A percentile compares a stretch with the other conserved stretches of the same genome.
Conservation (phyloP, 768 basidiomycete genomes). For the Tephrocybe sp. region DNA sequence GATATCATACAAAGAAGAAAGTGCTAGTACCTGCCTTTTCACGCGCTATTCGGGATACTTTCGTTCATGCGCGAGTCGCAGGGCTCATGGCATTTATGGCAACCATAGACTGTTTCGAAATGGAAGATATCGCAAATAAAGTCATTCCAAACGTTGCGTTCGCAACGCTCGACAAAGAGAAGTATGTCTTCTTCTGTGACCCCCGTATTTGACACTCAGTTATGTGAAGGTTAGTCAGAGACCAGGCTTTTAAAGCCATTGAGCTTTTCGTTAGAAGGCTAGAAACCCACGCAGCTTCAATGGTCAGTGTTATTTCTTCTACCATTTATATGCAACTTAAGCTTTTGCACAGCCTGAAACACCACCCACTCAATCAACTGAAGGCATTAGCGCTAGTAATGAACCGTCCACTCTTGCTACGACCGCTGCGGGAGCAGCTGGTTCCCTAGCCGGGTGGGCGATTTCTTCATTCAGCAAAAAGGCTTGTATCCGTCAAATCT, state of each 20-base stretch:
- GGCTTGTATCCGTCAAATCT: constrained; percentile 33
- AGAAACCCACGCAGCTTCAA: constrained; percentile 71
- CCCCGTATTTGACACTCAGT: neutral
- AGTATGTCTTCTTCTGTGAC: constrained; percentile 42
- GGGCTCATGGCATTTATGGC: constrained; percentile 96
- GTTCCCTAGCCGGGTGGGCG: constrained; percentile 93
- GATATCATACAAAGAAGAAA: constrained; percentile 88
- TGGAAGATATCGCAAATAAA: constrained; percentile 84
- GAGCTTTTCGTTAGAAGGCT: constrained; percentile 84
- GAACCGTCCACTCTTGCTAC: constrained; percentile 63
- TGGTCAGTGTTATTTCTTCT: constrained; percentile 49
- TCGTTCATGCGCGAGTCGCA: constrained; percentile 91
- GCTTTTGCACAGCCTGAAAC: constrained; percentile 37
- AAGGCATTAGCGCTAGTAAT: constrained; percentile 28
- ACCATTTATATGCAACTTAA: neutral
- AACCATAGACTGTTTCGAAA: constrained; percentile 83
- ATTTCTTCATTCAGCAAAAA: constrained; percentile 87
- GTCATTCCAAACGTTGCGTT: constrained; percentile 85
- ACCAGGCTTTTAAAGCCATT: constrained; percentile 93
- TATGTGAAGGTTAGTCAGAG: constrained; percentile 72
- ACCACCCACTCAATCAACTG: constrained; percentile 26
- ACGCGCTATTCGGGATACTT: constrained; percentile 83
- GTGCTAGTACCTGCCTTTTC: constrained; percentile 96
- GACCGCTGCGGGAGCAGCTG: constrained; percentile 87
- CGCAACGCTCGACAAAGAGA: constrained; percentile 87